phyloP scores from a whole-genome alignment of 345 rosid species.

The Salix suchowensis region DNA sequence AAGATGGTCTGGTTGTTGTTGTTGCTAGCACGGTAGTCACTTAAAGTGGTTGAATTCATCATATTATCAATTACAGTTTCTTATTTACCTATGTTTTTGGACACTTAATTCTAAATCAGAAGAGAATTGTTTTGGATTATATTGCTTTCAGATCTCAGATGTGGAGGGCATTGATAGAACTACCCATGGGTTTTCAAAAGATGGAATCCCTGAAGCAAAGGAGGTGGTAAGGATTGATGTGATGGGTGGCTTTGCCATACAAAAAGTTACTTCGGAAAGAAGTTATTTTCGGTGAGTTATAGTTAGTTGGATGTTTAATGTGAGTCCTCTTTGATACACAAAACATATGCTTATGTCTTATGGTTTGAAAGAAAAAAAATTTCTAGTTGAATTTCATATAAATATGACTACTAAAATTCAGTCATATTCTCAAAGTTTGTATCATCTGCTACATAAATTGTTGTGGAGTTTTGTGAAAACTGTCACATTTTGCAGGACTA shows the following conservation, averaged over 20 bases:
- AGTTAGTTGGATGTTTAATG: neutral
- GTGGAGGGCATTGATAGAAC: conserved; percentile 45
- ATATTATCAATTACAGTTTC: conserved; percentile 2
- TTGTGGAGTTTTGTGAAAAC: neutral
- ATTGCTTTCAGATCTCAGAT: conserved; percentile 59
- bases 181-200: conserved; percentile 51
- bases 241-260: conserved; percentile 84
- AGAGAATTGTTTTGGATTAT: neutral
- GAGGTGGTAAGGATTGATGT: conserved; percentile 72
- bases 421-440: no score
- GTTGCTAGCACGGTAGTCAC: conserved; percentile 63
- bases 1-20: conserved; percentile 63
- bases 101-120: neutral
- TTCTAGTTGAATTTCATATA: neutral
- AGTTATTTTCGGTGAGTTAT: conserved; percentile 75
- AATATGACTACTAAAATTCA: neutral
- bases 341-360: neutral
- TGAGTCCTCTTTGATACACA: neutral
- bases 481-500: conserved; percentile 54
- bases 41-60: conserved; percentile 5
- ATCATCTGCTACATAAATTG: neutral
- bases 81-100: neutral
- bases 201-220: conserved; percentile 50
- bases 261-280: conserved; percentile 70
- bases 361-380: neutral